A percentile compares a stretch with the other conserved stretches of the same genome.
Evolutionary conservation across 2,329 filamentous ascomycete species (phyloP).

Genomic region (Microcyclosporella mali): DNA sequence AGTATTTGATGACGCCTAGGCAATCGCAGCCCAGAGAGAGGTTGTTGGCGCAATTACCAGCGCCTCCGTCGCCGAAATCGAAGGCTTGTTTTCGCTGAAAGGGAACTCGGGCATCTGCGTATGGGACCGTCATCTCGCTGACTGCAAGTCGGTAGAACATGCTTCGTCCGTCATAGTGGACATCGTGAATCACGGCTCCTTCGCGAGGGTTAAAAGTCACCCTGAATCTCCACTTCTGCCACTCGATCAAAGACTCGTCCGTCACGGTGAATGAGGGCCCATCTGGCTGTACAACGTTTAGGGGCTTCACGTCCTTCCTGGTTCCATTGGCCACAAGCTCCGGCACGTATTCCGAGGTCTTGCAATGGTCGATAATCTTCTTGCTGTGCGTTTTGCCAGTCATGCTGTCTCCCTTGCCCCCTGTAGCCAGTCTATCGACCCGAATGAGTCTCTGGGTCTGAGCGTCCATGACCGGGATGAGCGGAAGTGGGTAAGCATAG

Average conservation of each 20-base stretch:
- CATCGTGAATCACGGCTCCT: slow-evolving; percentile 63
- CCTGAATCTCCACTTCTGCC: slow-evolving; percentile 54
- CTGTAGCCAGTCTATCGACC: slow-evolving; percentile 29
- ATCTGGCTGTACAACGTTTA: slow-evolving; percentile 65
- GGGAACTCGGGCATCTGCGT: slow-evolving; percentile 58
- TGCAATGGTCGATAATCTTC: slow-evolving; percentile 44
- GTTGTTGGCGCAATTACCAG: slow-evolving; percentile 62
- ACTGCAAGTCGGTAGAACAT: slow-evolving; percentile 62
- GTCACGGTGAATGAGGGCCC: slow-evolving; percentile 59
- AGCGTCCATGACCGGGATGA: slow-evolving; percentile 29
- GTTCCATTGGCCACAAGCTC: slow-evolving; percentile 35
- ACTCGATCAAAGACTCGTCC: slow-evolving; percentile 40
- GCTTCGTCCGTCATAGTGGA: slow-evolving; percentile 59
- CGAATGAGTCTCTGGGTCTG: slow-evolving; percentile 25
- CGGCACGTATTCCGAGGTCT: slow-evolving; percentile 44
- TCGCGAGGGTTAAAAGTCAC: slow-evolving; percentile 65
- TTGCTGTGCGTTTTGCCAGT: slow-evolving; percentile 37
- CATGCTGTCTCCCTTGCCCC: slow-evolving; percentile 23
- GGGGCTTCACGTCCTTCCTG: slow-evolving; percentile 52
- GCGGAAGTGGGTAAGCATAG: slow-evolving; percentile 29
- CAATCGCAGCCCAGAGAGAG: slow-evolving; percentile 63
- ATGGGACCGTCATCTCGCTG: slow-evolving; percentile 56
- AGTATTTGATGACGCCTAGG: slow-evolving; percentile 51
- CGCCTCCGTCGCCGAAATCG: slow-evolving; percentile 64
- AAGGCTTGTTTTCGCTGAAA: slow-evolving; percentile 67